Percentiles rank a stretch among this genome's conserved stretches.
phyloP scores from a whole-genome alignment of 148 eudicot species.

The Rhododendron simsii region DNA sequence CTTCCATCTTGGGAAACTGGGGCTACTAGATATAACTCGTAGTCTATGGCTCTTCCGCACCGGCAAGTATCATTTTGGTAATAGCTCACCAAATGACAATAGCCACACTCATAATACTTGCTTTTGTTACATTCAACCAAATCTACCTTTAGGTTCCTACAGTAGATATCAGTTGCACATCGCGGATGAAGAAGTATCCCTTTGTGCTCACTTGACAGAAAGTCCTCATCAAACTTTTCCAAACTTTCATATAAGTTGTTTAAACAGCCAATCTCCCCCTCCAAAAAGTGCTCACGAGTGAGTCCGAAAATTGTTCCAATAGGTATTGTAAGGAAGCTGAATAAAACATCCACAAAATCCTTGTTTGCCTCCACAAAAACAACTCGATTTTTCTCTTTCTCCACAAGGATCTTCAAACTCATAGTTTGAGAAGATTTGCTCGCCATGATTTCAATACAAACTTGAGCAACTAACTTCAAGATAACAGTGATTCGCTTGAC shows the following conservation, averaged over 20 bases:
- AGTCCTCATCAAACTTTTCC: conserved; percentile 4
- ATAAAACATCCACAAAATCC: conserved; percentile 14
- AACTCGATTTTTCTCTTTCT: conserved; percentile 6
- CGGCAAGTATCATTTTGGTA: background rate
- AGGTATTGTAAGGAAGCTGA: conserved; percentile 15
- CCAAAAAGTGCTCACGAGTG: background rate
- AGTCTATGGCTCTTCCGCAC: background rate
- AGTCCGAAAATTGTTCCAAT: background rate
- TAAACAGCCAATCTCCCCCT: conserved; percentile 8
- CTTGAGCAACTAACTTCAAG: background rate
- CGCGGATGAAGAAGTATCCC: conserved; percentile 9
- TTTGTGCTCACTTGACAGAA: background rate
- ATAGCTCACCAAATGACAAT: background rate
- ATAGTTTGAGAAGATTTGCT: background rate
- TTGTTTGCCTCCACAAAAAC: conserved; percentile 9
- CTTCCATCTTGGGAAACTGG: background rate
- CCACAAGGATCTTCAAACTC: conserved; percentile 13
- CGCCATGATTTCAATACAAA: background rate
- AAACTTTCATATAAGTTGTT: conserved; percentile 10
- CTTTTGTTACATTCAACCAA: background rate
- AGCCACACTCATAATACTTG: background rate
- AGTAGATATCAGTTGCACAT: conserved; percentile 11
- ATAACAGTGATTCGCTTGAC: background rate
- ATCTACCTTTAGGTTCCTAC: background rate
- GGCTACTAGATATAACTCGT: background rate